These are phyloP conservation scores for Cyberlindnera xishuangbannaensis DNA, from an alignment of 805 yeast genomes.

Conservation along the genomic window DNA sequence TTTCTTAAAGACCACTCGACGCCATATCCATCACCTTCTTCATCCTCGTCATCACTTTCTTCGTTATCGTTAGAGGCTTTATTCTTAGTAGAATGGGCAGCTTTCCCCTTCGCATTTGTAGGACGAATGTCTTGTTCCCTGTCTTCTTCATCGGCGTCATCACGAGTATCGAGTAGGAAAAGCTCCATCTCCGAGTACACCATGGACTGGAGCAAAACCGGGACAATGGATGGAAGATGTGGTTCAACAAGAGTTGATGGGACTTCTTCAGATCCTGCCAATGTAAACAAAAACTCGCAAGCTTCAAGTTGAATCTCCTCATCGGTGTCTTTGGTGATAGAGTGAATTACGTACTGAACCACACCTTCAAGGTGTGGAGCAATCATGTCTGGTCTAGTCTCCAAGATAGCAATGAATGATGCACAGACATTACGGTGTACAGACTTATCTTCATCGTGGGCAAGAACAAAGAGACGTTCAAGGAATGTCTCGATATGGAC, in stretches of 20 bases:
- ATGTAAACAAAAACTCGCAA: constrained; percentile 79
- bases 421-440: constrained; percentile 74
- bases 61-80: constrained; percentile 40
- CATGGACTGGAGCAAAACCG: constrained; percentile 74
- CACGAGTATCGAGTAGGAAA: constrained; percentile 60
- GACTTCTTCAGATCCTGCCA: constrained; percentile 51
- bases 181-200: constrained; percentile 83
- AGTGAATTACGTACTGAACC: constrained; percentile 73
- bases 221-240: constrained; percentile 60
- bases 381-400: constrained; percentile 74
- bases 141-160: constrained; percentile 75
- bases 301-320: constrained; percentile 86
- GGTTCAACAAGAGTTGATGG: constrained; percentile 55
- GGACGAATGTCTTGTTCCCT: constrained; percentile 87
- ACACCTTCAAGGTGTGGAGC: constrained; percentile 83
- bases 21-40: constrained; percentile 51
- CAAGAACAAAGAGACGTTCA: constrained; percentile 58
- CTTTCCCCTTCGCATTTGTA: constrained; percentile 61
- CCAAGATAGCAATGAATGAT: constrained; percentile 66
- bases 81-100: constrained; percentile 16
- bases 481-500: constrained; percentile 64
- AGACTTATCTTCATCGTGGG: constrained; percentile 50
- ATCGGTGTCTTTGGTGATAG: constrained; percentile 50
- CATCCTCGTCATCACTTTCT: constrained; percentile 67
- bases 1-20: constrained; percentile 89